Percentiles rank a stretch among this genome's conserved stretches.
Conservation (phyloP, 1,139 yeast genomes). For the Yamadazyma mexicana region DNA sequence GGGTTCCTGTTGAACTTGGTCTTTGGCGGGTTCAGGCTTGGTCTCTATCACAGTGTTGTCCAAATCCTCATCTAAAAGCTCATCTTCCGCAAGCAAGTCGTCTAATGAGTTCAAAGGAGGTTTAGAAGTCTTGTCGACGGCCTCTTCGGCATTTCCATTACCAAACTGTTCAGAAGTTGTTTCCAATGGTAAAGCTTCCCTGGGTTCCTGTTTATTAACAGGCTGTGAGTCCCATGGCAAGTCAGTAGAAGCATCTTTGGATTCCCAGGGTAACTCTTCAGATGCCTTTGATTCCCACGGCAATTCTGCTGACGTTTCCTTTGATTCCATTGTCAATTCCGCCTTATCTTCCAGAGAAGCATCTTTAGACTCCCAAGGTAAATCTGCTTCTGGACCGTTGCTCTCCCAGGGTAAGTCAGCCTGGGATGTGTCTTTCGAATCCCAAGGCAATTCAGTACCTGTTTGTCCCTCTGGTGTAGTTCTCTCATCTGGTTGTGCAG, state of each 20-base stretch:
- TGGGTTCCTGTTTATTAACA: not conserved
- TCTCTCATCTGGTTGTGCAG: too few species aligned
- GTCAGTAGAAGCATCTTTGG: not conserved
- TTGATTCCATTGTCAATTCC: not conserved
- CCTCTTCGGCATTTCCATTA: not conserved
- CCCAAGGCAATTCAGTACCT: not conserved
- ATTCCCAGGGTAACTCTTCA: not conserved
- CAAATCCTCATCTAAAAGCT: conserved; percentile 11
- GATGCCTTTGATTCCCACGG: not conserved
- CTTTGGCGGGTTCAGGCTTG: not conserved
- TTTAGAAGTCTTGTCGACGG: not conserved
- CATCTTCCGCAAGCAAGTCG: conserved; percentile 15
- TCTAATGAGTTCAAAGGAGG: conserved; percentile 4
- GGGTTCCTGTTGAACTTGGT: conserved; percentile 1
- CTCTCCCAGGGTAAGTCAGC: not conserved
- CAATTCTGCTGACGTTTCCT: not conserved
- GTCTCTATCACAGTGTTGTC: not conserved
- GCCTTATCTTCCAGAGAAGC: not conserved
- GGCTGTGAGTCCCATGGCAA: conserved; percentile 7
- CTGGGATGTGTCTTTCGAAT: not conserved
- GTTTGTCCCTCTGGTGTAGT: too few species aligned
- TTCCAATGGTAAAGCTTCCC: not conserved
- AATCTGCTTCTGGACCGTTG: not conserved
- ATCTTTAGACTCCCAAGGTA: not conserved
- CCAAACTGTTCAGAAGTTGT: not conserved